Conservation (phyloP, 352 stramenopile species). For the Halophytophthora batemanensis region DNA sequence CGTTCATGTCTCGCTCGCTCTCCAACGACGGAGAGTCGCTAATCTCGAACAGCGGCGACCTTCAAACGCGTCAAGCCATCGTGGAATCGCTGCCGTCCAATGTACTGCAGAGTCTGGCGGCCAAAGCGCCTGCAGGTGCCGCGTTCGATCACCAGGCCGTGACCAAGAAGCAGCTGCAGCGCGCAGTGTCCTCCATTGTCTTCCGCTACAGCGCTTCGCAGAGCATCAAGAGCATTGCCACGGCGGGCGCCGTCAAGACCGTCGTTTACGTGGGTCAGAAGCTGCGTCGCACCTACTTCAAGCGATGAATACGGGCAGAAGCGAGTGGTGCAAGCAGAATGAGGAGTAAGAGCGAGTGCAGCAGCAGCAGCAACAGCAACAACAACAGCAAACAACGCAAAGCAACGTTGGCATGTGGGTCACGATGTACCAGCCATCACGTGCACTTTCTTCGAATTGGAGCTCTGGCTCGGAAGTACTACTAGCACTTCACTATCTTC, state of each 20-base stretch:
- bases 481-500: too few relatives aligned
- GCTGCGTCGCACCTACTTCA: conserved; percentile 83
- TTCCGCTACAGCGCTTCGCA: conserved; percentile 84
- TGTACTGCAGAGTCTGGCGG: conserved; percentile 33
- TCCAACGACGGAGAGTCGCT: conserved; percentile 39
- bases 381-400: too few relatives aligned
- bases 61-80: conserved; percentile 35
- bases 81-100: conserved; percentile 53
- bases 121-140: conserved; percentile 25
- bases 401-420: too few relatives aligned
- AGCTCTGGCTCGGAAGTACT: too few relatives aligned
- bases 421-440: too few relatives aligned
- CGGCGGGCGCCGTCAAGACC: conserved; percentile 75
- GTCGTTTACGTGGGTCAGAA: conserved; percentile 83
- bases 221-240: conserved; percentile 88
- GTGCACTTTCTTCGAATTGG: too few relatives aligned
- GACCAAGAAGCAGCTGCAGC: conserved; percentile 69
- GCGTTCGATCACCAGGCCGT: conserved; percentile 22
- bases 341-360: too few relatives aligned
- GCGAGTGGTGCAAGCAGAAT: too few relatives aligned
- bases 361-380: too few relatives aligned
- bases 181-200: conserved; percentile 63
- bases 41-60: conserved; percentile 43
- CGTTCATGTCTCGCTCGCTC: conserved; percentile 54
- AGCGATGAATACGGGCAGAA: too few relatives aligned